Conservation (phyloP, 768 basidiomycete genomes). For the Lactarius psammicola region DNA sequence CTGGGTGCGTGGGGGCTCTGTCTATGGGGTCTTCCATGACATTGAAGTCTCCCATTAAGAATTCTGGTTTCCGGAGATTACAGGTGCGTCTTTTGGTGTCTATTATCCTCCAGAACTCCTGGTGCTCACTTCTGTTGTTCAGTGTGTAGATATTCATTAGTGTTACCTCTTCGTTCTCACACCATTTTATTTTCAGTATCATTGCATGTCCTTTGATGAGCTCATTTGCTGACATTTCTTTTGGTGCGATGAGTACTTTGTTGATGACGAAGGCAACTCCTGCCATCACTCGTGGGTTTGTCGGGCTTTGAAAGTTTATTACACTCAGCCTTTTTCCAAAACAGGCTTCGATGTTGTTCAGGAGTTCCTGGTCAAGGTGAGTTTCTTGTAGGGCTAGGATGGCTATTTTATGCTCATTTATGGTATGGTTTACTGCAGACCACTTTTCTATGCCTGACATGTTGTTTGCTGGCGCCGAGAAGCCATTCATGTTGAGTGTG, state of each 20-base stretch:
- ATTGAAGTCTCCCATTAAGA: too few species aligned
- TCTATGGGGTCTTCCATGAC: neutral
- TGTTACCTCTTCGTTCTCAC: neutral
- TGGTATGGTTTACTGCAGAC: too few species aligned
- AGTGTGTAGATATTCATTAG: constrained; percentile 12
- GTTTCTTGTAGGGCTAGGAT: constrained; percentile 8
- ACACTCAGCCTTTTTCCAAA: neutral
- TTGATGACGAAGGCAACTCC: neutral
- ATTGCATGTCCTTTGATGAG: neutral
- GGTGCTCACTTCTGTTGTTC: neutral
- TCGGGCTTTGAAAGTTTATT: neutral
- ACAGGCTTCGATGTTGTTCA: too few species aligned
- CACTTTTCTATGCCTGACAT: too few species aligned
- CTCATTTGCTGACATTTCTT: neutral
- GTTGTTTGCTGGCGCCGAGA: too few species aligned
- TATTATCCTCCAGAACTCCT: constrained; percentile 2
- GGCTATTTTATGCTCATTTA: neutral
- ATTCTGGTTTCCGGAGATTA: neutral
- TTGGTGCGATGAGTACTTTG: too few species aligned
- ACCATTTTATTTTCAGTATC: neutral
- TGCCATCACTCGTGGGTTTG: neutral
- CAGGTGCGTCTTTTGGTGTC: neutral
- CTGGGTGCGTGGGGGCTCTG: neutral
- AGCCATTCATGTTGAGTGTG: too few species aligned
- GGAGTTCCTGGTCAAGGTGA: neutral